Evolutionary conservation across 1,139 yeast species (phyloP).

Genomic region (Magnusiomyces tetraspermus): DNA sequence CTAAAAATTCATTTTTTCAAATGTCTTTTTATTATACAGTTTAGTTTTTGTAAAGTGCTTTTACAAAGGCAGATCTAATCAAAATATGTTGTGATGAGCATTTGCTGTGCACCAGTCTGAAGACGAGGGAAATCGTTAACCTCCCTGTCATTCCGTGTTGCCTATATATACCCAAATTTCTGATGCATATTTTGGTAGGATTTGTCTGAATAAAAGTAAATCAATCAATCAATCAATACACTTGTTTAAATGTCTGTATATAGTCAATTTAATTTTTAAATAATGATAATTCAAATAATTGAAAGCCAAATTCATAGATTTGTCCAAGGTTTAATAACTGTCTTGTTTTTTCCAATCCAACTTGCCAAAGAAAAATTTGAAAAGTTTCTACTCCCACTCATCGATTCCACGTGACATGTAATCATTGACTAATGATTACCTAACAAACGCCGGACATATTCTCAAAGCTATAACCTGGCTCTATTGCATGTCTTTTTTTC

Average conservation of each 20-base stretch:
- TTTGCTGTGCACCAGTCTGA: constrained; percentile 9
- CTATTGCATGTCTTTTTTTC: not conserved
- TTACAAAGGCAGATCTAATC: too few relatives aligned
- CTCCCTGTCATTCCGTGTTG: constrained; percentile 3
- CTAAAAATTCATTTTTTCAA: too few relatives aligned
- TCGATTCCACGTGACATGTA: too few relatives aligned
- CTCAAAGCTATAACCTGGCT: not conserved
- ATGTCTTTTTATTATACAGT: too few relatives aligned
- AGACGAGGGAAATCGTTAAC: not conserved
- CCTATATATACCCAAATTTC: constrained; percentile 9
- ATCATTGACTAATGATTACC: too few relatives aligned
- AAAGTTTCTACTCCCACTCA: too few relatives aligned
- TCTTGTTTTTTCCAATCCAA: too few relatives aligned
- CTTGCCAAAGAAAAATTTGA: too few relatives aligned
- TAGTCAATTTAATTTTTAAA: not conserved
- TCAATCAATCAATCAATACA: too few relatives aligned
- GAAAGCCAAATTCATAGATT: too few relatives aligned
- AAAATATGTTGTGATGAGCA: not conserved
- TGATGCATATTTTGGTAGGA: not conserved
- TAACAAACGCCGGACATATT: not conserved
- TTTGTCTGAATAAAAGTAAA: not conserved
- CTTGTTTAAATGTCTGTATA: too few relatives aligned
- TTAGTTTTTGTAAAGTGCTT: too few relatives aligned
- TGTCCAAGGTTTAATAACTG: not conserved
- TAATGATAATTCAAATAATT: not conserved